phyloP scores from a whole-genome alignment of 2,329 filamentous ascomycete species.

The Amesomyces nigricolor region DNA sequence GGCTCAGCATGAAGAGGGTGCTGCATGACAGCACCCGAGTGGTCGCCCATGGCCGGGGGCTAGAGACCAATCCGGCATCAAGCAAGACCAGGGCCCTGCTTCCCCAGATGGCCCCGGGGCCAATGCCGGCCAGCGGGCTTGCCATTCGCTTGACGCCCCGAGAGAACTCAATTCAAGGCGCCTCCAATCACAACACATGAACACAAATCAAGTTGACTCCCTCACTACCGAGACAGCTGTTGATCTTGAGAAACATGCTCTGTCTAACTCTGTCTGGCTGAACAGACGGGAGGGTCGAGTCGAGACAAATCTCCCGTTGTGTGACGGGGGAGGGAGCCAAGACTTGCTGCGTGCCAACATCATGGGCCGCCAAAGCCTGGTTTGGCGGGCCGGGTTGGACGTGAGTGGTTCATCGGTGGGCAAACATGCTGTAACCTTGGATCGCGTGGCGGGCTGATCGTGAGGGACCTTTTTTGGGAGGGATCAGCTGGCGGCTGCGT shows the following conservation, averaged over 20 bases:
- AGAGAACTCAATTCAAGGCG: not conserved
- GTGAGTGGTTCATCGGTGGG: too few species aligned
- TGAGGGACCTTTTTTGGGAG: not conserved
- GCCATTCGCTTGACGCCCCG: conserved; percentile 3
- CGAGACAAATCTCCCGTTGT: not conserved
- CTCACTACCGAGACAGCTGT: not conserved
- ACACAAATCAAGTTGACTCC: not conserved
- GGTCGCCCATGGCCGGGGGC: not conserved
- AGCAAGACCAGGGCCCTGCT: not conserved
- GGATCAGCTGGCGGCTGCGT: not conserved
- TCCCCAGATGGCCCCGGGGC: not conserved
- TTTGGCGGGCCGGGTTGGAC: too few species aligned
- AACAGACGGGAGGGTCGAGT: not conserved
- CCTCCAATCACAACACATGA: conserved; percentile 14
- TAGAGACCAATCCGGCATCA: not conserved
- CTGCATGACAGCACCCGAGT: not conserved
- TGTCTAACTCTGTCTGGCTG: not conserved
- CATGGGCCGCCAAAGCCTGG: not conserved
- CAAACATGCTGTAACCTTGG: too few species aligned
- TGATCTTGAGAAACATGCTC: not conserved
- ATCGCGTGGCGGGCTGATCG: not conserved
- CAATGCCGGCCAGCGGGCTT: conserved; percentile 2
- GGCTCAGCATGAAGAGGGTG: too few species aligned
- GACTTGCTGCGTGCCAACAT: not conserved
- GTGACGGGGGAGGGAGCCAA: not conserved